Base-by-base conservation (phyloP, 306 rosid species). In the Cucurbita maxima region DNA sequence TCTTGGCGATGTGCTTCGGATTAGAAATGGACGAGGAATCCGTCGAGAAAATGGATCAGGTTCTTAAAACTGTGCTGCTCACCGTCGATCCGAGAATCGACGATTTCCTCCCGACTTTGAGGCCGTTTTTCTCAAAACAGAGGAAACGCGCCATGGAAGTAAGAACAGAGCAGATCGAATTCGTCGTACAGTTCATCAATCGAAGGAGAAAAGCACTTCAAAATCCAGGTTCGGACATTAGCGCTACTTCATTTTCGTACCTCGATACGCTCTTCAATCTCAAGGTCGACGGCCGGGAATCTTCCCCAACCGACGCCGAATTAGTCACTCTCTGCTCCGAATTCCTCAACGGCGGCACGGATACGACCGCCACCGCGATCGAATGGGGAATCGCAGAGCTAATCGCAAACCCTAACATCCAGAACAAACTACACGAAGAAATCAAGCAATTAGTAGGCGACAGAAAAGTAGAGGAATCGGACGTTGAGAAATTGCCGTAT, bases 71-170 rank as follows among this genome's bases (percentile, higher is more conserved):
- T 5, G 91, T 95, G 25, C 73, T 95, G 15, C 79, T 91, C 14
- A 82, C 85, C 0, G 67, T 95, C 51, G 86, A 89, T 59, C 97
- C 97, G 1, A 86, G 99, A 80, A 79, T 95, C 7, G 99, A 95
- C 57, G 99, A 95, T 54, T 95, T 76, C 44, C 85, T 95, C 2
- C 97, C 99, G 20, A 83, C 89, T 57, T 80, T 91, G 4, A 74
- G 97, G n/a, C 86, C 87, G 0, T 86, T 95, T 55, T 95, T 91
- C 90, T 81, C 95, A 3, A 91, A 91, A 18, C 96, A 95, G n/a
- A 83, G 96, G 64, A 91, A 84, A 41, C 77, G 55, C 20, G 97
- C 84, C 9, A 14, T 86, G 5, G 77, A 88, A n/a, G 96, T 95
- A 8, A 79, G 97, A 0, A 86, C 75, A 16, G 53, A 84, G 45